Base-by-base conservation (phyloP, 371 early-diverging fungal species). In the Globomyces sp. region DNA sequence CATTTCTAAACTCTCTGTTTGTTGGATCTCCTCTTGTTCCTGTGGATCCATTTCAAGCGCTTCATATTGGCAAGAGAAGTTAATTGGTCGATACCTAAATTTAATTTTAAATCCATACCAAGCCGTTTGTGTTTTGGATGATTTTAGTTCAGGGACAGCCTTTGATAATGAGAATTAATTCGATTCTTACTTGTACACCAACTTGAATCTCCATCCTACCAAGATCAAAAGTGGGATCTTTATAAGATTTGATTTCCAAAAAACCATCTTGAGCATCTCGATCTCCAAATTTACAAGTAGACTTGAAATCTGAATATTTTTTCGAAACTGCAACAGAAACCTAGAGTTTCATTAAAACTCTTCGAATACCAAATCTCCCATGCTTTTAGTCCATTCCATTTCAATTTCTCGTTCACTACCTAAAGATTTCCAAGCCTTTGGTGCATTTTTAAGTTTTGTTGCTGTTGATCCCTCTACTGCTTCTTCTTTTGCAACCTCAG, bases 381-480 rank as follows among this genome's bases (percentile, higher is more conserved):
- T 76, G 13, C 71, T 50, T 9, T 63, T 43, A 6, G 81, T 77
- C 50, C 64, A 45, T 59, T 85, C 85, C 37, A 68, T 63, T 42
- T 84, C 83, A 11, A 85, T 80, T 47, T 85, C 85, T 52, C 74
- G 75, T 50, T 85, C 85, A 58, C 79, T 82, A 43, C 85, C 85
- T 8, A 80, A 65, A 39, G 69, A 74, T 36, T 72, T 71, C 83
- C 83, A 85, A 37, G 53, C 52, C 58, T 73, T 69, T 1, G 74
- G 74, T 6, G 59, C 63, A 39, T 39, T 8, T 68, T 11, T 67
- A 70, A 58, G 68, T 63, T 61, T 65, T 70, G 55, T 79, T 77
- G 50, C 50, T 45, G 47, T 58, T 66, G 60, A 57, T n/a, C 57
- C 43, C 44, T 63, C 74, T 59, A 24, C 51, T 11, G 55, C 58